Conservation (phyloP, 2,329 filamentous ascomycete genomes). For the Penicillium fuscoglaucum region DNA sequence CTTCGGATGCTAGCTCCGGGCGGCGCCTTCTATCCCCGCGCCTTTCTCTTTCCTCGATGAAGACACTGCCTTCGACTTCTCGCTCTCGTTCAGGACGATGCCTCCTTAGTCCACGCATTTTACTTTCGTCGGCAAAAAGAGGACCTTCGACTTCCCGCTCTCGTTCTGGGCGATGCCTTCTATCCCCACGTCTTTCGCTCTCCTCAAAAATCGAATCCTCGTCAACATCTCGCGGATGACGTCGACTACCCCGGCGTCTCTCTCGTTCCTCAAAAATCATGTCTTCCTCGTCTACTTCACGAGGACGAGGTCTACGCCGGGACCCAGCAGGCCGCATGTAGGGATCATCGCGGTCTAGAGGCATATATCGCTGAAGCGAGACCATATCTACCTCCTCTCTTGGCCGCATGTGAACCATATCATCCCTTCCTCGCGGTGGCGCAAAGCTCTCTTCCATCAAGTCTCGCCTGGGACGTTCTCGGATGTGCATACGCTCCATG, state of each 20-base stretch:
- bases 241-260: slow-evolving; percentile 2
- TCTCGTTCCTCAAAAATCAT: slow-evolving; percentile 15
- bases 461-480: slow-evolving; percentile 38
- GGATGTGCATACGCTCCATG: slow-evolving; percentile 42
- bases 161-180: neutral
- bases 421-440: slow-evolving; percentile 31
- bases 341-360: slow-evolving; percentile 19
- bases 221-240: slow-evolving; percentile 6
- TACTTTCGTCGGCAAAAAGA: slow-evolving; percentile 33
- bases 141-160: slow-evolving; percentile 27
- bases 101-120: slow-evolving; percentile 2
- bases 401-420: slow-evolving; percentile 34
- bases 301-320: slow-evolving; percentile 13
- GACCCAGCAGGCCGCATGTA: slow-evolving; percentile 6
- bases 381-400: slow-evolving; percentile 22
- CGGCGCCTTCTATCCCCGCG: slow-evolving; percentile 15
- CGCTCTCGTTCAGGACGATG: slow-evolving; percentile 1
- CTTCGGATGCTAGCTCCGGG: slow-evolving; percentile 17
- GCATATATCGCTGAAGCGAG: neutral
- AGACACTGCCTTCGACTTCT: slow-evolving; percentile 18
- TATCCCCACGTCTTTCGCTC: neutral
- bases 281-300: slow-evolving; percentile 36
- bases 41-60: neutral
- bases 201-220: slow-evolving; percentile 4
- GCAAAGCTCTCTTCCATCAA: slow-evolving; percentile 38